Percentiles rank a stretch among this genome's conserved stretches.
Evolutionary conservation across 345 rosid species (phyloP).

Genomic region (Zanthoxylum bungeanum): DNA sequence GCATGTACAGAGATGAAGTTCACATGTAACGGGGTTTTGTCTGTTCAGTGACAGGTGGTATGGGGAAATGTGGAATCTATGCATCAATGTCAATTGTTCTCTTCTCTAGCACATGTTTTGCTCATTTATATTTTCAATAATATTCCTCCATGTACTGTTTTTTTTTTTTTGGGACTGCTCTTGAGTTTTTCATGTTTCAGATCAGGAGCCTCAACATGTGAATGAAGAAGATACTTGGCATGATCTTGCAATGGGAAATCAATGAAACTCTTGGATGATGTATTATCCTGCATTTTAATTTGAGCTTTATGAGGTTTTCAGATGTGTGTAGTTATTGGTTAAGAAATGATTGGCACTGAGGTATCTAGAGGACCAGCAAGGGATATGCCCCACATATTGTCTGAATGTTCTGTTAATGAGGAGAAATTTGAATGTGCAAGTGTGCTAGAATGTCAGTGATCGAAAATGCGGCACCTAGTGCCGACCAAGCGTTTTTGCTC

Average conservation of each 20-base stretch:
- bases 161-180: neutral
- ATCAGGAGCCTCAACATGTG: conserved; percentile 65
- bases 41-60: neutral
- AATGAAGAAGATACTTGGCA: conserved; percentile 79
- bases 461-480: too few species aligned
- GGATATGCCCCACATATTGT: neutral
- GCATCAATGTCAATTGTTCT: neutral
- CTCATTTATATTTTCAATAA: neutral
- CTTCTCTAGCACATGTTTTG: neutral
- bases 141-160: neutral
- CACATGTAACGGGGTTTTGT: neutral
- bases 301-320: neutral
- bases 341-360: neutral
- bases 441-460: neutral
- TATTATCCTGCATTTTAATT: neutral
- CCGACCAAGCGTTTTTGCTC: too few species aligned
- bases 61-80: neutral
- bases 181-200: conserved; percentile 31
- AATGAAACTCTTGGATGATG: conserved; percentile 24
- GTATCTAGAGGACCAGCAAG: neutral
- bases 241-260: conserved; percentile 73
- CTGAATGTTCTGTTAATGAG: neutral
- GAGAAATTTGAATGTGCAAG: neutral
- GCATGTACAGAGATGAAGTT: neutral
- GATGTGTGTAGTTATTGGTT: neutral